These are phyloP conservation scores for Achlya hypogyna DNA, from an alignment of 352 stramenopile species.

Conservation along the genomic window DNA sequence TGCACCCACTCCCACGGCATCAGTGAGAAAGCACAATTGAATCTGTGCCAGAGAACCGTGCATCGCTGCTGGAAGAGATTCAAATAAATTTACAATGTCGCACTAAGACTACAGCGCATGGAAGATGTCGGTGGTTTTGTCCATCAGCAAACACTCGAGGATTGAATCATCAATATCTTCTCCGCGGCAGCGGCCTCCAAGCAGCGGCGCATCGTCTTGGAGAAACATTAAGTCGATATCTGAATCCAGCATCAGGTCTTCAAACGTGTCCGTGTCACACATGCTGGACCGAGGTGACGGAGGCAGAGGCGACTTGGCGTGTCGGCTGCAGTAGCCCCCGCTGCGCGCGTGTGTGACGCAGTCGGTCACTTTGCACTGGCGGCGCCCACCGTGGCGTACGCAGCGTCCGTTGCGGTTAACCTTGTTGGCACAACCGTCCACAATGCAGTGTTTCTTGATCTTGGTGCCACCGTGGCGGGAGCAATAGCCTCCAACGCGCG, in stretches of 20 bases:
- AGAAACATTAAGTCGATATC: too few species aligned
- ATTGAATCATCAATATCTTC: background rate
- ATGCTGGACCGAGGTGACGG: too few species aligned
- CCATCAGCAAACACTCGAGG: background rate
- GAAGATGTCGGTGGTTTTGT: background rate
- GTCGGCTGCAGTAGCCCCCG: constrained; percentile 8
- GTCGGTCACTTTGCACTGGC: constrained; percentile 1
- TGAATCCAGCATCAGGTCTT: too few species aligned
- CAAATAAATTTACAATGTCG: too few species aligned
- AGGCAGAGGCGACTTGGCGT: too few species aligned
- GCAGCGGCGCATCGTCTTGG: background rate
- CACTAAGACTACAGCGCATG: too few species aligned
- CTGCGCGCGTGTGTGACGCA: constrained; percentile 5
- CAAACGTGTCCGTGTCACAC: too few species aligned
- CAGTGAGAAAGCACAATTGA: too few species aligned
- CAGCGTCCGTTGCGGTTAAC: background rate
- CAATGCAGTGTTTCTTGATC: constrained; percentile 4
- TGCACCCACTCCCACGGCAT: too few species aligned
- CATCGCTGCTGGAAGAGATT: too few species aligned
- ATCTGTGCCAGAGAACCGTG: too few species aligned
- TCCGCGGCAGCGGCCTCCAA: background rate
- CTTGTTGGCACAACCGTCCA: background rate
- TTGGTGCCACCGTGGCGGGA: background rate
- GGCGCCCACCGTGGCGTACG: constrained; percentile 11
- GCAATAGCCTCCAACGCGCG: constrained; percentile 2